Evolutionary conservation across 2,329 filamentous ascomycete species (phyloP).

Genomic region (Pezicula carpinea): DNA sequence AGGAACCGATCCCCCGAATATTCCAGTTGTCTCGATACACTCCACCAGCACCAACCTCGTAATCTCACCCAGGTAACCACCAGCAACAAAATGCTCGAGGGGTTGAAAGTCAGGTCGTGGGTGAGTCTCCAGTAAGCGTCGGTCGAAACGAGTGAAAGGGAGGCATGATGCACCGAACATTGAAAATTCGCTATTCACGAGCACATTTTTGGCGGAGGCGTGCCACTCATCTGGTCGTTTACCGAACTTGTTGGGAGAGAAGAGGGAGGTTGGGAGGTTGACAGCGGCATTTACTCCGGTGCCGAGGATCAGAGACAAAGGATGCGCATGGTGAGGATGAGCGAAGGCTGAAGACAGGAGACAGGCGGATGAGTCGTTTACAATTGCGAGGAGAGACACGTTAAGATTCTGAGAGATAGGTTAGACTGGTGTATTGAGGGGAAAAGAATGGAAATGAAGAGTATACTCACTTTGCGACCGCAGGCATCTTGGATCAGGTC

Average conservation of each 20-base stretch:
- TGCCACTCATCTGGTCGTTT: conserved; percentile 51
- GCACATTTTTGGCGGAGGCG: conserved; percentile 53
- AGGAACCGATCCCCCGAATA: conserved; percentile 54
- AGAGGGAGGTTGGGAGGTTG: conserved; percentile 54
- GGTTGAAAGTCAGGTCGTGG: conserved; percentile 57
- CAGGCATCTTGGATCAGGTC: conserved; percentile 53
- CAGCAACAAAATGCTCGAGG: conserved; percentile 57
- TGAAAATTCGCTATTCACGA: conserved; percentile 63
- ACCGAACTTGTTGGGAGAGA: conserved; percentile 53
- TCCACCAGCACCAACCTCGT: conserved; percentile 54
- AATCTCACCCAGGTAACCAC: conserved; percentile 64
- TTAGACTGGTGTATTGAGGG: conserved; percentile 1
- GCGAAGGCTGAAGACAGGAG: conserved; percentile 52
- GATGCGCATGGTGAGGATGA: conserved; percentile 52
- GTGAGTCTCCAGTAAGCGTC: conserved; percentile 45
- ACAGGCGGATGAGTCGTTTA: conserved; percentile 65
- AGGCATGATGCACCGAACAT: conserved; percentile 60
- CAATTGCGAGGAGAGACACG: conserved; percentile 54
- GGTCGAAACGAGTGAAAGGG: conserved; percentile 59
- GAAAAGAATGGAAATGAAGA: neutral
- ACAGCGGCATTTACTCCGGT: conserved; percentile 64
- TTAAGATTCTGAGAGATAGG: conserved; percentile 40
- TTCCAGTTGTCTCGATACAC: conserved; percentile 47
- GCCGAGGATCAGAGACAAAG: conserved; percentile 61
- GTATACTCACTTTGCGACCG: conserved; percentile 17